Base-by-base conservation (phyloP, 1,284 basidiomycete species). In the Athelia psychrophila region DNA sequence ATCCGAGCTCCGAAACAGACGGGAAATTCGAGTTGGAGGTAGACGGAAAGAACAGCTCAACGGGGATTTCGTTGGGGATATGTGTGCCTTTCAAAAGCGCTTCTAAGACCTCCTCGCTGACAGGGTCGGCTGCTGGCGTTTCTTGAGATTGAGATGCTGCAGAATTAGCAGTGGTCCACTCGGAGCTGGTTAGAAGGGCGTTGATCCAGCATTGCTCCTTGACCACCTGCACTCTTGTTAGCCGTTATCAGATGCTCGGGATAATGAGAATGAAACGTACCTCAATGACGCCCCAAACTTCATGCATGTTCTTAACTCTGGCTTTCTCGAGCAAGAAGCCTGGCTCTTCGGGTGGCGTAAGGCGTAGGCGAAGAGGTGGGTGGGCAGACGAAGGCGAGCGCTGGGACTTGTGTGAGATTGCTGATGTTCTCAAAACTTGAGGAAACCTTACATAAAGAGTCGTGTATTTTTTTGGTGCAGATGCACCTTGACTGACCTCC, bases 181-280 rank as follows among this genome's bases (percentile, higher is more conserved):
- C 66, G 36, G 78, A 79, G 42, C 76, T 74, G 8, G 70, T 60
- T 20, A 91, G 64, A 18, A 76, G 75, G 59, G 85, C 85, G 61
- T 91, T 91, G 16, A 91, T 62, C 88, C 88, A 91, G 59, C 84
- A 87, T 66, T 91, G 88, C 54, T 89, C 88, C 53, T 78, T 77
- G 2, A 90, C 85, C 58, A 91, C 79, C 86, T 89, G 50, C 30
- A 52, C 49, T 56, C 45, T 3, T n/a, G 27, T 25, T 30, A 35
- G 18, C 18, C 47, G 48, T 30, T 19, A 45, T 51, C 2, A 40
- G 20, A 27, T 45, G 32, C 33, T 3, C 27, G 46, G 44, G 33
- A 51, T 19, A 40, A 45, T 23, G 18, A 50, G 49, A 44, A 16
- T 18, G 12, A 2, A 15, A 58, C 66, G 53, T 60, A 84, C 87